These are phyloP conservation scores for Penicillium sp. DNA, from an alignment of 2,329 filamentous ascomycete species.

Conservation along the genomic window DNA sequence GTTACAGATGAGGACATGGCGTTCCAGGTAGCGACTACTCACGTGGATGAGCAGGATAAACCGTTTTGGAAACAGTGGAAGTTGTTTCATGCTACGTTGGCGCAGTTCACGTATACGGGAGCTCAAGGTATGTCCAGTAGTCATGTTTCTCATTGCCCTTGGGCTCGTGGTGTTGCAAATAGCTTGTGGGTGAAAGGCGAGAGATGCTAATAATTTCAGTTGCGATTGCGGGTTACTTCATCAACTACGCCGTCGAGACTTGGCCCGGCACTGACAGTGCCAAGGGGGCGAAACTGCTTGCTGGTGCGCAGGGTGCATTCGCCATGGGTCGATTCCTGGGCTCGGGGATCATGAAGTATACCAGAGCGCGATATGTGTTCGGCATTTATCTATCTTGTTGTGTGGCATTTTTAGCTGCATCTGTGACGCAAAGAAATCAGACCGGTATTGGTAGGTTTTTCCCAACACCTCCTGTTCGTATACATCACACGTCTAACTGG, in stretches of 20 bases:
- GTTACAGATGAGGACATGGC: constrained; percentile 73
- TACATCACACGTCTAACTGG: neutral
- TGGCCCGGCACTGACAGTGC: constrained; percentile 58
- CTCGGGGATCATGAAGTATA: constrained; percentile 65
- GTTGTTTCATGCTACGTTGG: constrained; percentile 74
- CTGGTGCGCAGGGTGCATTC: constrained; percentile 74
- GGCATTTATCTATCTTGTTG: constrained; percentile 67
- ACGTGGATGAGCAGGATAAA: constrained; percentile 59
- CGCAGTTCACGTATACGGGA: constrained; percentile 81
- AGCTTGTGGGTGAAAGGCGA: neutral
- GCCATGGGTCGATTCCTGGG: constrained; percentile 73
- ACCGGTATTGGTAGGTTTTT: constrained; percentile 44
- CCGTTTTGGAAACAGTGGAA: constrained; percentile 72
- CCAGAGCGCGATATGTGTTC: constrained; percentile 71
- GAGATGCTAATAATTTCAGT: constrained; percentile 34
- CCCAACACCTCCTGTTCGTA: too few relatives aligned
- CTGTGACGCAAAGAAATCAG: constrained; percentile 54
- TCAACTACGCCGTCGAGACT: constrained; percentile 71
- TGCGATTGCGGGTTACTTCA: constrained; percentile 64
- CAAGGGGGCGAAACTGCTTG: constrained; percentile 68
- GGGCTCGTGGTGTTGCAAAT: too few relatives aligned
- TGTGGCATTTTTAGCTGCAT: constrained; percentile 61
- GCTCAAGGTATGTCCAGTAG: constrained; percentile 59
- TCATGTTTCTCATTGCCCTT: neutral
- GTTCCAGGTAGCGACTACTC: constrained; percentile 61